Percentiles rank a stretch among this genome's conserved stretches.
Evolutionary conservation across 2,329 filamentous ascomycete genomes (phyloP).

Genomic region (Macrophomina phaseolina): DNA sequence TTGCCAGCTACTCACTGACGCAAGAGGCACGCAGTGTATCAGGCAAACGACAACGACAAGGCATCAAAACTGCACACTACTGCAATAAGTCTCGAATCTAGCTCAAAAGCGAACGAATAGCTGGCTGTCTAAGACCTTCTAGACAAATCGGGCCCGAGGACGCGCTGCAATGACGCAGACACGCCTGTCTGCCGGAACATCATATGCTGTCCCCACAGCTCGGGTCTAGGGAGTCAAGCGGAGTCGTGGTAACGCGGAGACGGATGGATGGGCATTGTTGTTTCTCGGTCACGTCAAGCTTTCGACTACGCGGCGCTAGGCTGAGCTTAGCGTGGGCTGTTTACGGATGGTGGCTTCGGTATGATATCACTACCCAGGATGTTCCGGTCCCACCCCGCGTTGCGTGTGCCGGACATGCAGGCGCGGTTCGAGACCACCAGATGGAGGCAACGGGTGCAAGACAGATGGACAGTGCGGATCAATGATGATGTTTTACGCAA

Average conservation of each 20-base stretch:
- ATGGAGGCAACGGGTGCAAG: background rate
- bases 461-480: background rate
- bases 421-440: too few species aligned
- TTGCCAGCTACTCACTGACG: too few species aligned
- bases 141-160: background rate
- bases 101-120: too few species aligned
- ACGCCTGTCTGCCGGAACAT: too few species aligned
- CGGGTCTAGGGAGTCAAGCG: background rate
- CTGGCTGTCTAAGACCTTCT: too few species aligned
- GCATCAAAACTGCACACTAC: too few species aligned
- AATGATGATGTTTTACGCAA: conserved; percentile 15
- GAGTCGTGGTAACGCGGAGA: background rate
- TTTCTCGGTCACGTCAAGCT: conserved; percentile 18
- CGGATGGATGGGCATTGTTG: too few species aligned
- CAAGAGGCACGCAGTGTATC: too few species aligned
- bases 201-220: background rate
- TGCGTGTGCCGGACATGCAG: too few species aligned
- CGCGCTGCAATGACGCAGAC: background rate
- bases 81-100: too few species aligned
- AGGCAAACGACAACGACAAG: too few species aligned
- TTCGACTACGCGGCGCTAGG: conserved; percentile 4
- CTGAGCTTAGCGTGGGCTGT: background rate
- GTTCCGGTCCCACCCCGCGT: background rate
- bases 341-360: background rate
- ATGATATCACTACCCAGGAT: conserved; percentile 12